phyloP scores from a whole-genome alignment of 1,284 basidiomycete genomes.

The Ustanciosporium gigantosporum region DNA sequence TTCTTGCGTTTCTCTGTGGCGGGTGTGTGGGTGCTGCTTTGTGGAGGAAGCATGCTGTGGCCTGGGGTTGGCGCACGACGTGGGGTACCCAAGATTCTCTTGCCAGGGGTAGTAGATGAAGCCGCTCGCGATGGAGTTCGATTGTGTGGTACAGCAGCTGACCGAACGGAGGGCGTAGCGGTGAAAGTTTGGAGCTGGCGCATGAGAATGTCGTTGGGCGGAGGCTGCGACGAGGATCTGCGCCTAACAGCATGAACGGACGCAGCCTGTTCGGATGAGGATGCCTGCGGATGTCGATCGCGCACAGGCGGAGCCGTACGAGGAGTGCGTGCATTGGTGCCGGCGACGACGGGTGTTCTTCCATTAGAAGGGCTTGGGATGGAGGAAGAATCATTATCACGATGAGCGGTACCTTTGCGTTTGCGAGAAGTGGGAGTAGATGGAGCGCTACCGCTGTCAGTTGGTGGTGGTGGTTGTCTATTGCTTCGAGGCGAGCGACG shows the following conservation, averaged over 20 bases:
- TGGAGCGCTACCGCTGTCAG: not conserved
- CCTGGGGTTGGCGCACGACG: slow-evolving; percentile 4
- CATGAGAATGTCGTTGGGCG: slow-evolving; percentile 32
- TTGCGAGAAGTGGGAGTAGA: slow-evolving; percentile 17
- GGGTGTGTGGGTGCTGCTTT: slow-evolving; percentile 14
- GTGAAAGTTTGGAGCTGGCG: slow-evolving; percentile 22
- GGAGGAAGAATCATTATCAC: not conserved
- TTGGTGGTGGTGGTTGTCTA: too few relatives aligned
- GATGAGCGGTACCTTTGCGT: slow-evolving; percentile 10
- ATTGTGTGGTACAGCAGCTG: slow-evolving; percentile 5
- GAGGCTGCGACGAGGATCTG: slow-evolving; percentile 35
- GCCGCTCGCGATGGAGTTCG: slow-evolving; percentile 12
- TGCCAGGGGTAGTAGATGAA: slow-evolving; percentile 14
- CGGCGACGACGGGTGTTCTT: slow-evolving; percentile 4
- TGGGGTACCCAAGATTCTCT: slow-evolving; percentile 28
- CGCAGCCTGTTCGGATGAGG: slow-evolving; percentile 1
- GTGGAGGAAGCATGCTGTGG: not conserved
- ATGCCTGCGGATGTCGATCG: slow-evolving; percentile 2
- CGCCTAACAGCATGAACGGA: slow-evolving; percentile 9
- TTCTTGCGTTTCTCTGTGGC: slow-evolving; percentile 37
- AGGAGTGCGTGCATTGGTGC: slow-evolving; percentile 7
- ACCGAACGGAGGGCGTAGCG: slow-evolving; percentile 22
- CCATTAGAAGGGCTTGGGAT: slow-evolving; percentile 8
- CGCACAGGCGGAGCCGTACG: slow-evolving; percentile 15
- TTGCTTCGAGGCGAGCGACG: slow-evolving; percentile 20